phyloP scores from a whole-genome alignment of 75 land plant genomes.

The Azolla pinnata region DNA sequence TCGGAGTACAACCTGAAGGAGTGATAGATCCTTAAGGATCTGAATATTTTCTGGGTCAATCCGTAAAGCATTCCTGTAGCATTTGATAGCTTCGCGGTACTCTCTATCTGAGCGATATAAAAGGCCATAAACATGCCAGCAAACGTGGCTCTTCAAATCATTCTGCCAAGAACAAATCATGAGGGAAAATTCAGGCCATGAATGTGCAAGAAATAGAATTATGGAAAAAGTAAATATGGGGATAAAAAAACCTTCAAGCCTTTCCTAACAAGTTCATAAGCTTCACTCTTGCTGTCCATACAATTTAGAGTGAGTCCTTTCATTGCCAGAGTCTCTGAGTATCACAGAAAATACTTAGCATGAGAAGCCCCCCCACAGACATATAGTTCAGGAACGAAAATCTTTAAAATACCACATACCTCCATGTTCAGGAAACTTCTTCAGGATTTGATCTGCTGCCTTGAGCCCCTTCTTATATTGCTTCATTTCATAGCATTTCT shows the following conservation, averaged over 20 bases:
- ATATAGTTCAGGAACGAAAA: background rate
- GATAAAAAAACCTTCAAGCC: slow-evolving; percentile 59
- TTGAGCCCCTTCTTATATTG: slow-evolving; percentile 96
- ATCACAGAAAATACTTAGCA: background rate
- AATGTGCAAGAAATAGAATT: background rate
- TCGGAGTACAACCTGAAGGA: slow-evolving; percentile 50
- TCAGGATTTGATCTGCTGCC: slow-evolving; percentile 90
- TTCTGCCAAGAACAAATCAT: slow-evolving; percentile 42
- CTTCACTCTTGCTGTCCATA: slow-evolving; percentile 92
- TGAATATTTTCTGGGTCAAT: slow-evolving; percentile 97
- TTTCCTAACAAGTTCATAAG: slow-evolving; percentile 86
- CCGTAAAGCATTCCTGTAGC: slow-evolving; percentile 79
- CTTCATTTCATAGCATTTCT: slow-evolving; percentile 99
- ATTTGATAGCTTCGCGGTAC: slow-evolving; percentile 95
- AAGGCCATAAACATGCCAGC: slow-evolving; percentile 99
- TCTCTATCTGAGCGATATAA: slow-evolving; percentile 95
- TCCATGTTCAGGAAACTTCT: slow-evolving; percentile 95
- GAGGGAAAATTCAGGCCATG: slow-evolving; percentile 1
- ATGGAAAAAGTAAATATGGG: background rate
- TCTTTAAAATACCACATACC: slow-evolving; percentile 30
- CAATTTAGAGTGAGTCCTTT: slow-evolving; percentile 92
- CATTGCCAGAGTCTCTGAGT: slow-evolving; percentile 87
- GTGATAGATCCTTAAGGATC: slow-evolving; percentile 81
- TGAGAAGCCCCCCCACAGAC: no score
- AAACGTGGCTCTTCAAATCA: slow-evolving; percentile 98